These are phyloP conservation scores for Salinomyces thailandicus DNA, from an alignment of 2,329 filamentous ascomycete species.

Conservation along the genomic window DNA sequence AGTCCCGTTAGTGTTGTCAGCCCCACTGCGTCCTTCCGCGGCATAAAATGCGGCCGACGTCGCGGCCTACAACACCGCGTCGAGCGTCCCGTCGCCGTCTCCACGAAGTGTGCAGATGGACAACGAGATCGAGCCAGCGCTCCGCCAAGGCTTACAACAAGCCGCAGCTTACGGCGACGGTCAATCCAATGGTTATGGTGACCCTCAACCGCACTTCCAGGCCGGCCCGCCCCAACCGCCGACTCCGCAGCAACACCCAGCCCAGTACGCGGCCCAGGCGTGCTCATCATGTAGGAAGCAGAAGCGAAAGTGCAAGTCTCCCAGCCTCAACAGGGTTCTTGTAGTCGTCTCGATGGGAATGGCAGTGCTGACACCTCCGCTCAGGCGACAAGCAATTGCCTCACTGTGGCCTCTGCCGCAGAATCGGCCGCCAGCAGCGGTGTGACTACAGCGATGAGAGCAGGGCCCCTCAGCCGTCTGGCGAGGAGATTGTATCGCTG, in stretches of 20 bases:
- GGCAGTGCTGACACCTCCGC: too few species aligned
- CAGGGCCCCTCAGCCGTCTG: constrained; percentile 7
- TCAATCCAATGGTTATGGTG: neutral
- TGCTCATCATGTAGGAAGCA: constrained; percentile 38
- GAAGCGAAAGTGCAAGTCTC: constrained; percentile 46
- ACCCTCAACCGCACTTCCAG: neutral
- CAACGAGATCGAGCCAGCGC: constrained; percentile 2
- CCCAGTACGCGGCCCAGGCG: constrained; percentile 28
- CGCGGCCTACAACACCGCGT: too few species aligned
- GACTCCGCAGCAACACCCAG: neutral
- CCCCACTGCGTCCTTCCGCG: too few species aligned
- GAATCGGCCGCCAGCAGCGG: constrained; percentile 13
- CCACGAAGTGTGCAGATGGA: too few species aligned
- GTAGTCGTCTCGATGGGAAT: too few species aligned
- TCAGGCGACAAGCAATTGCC: constrained; percentile 42
- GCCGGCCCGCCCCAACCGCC: too few species aligned
- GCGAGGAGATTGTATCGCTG: constrained; percentile 14
- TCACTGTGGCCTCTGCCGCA: constrained; percentile 36
- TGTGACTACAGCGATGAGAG: constrained; percentile 17
- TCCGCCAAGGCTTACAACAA: neutral
- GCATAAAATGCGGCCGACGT: too few species aligned
- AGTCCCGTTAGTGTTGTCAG: too few species aligned
- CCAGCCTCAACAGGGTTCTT: too few species aligned
- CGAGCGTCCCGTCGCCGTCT: too few species aligned
- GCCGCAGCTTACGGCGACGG: neutral